Conservation (phyloP, 495 filamentous ascomycete species). For the Aspergillus olivimuriae region DNA sequence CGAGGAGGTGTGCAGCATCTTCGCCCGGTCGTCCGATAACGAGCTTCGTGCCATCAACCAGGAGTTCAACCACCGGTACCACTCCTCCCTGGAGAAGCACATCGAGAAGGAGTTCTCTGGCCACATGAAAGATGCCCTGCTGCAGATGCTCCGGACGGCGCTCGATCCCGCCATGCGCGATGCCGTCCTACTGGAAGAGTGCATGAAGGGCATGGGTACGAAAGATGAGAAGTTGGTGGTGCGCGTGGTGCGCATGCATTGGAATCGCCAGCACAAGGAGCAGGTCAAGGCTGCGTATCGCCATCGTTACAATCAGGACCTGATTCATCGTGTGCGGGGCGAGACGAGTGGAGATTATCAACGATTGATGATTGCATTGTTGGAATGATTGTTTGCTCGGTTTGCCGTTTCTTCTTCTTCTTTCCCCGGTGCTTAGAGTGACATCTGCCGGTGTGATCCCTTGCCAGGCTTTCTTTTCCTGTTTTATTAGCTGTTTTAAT, state of each 20-base stretch:
- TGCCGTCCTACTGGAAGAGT: constrained; percentile 70
- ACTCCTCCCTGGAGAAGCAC: constrained; percentile 58
- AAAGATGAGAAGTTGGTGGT: constrained; percentile 75
- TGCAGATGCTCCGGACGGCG: constrained; percentile 69
- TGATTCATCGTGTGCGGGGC: constrained; percentile 59
- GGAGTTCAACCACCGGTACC: constrained; percentile 61
- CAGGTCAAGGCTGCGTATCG: constrained; percentile 70
- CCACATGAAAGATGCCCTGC: constrained; percentile 84
- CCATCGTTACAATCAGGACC: constrained; percentile 52
- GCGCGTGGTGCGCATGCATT: constrained; percentile 69
- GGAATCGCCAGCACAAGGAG: constrained; percentile 65
- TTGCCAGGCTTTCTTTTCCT: too few relatives aligned
- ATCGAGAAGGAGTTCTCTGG: constrained; percentile 78
- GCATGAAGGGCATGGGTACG: constrained; percentile 82
- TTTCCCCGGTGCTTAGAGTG: background rate
- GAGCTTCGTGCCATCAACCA: constrained; percentile 76
- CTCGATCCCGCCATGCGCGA: constrained; percentile 76
- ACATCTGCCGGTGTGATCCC: background rate
- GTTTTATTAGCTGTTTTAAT: too few relatives aligned
- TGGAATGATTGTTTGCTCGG: constrained; percentile 18
- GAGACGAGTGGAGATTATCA: constrained; percentile 89
- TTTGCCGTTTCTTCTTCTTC: background rate
- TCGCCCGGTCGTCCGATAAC: constrained; percentile 64
- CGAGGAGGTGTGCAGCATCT: constrained; percentile 65
- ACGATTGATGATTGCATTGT: constrained; percentile 41